Evolutionary conservation across 306 rosid species (phyloP).

Genomic region (Rubus idaeus): DNA sequence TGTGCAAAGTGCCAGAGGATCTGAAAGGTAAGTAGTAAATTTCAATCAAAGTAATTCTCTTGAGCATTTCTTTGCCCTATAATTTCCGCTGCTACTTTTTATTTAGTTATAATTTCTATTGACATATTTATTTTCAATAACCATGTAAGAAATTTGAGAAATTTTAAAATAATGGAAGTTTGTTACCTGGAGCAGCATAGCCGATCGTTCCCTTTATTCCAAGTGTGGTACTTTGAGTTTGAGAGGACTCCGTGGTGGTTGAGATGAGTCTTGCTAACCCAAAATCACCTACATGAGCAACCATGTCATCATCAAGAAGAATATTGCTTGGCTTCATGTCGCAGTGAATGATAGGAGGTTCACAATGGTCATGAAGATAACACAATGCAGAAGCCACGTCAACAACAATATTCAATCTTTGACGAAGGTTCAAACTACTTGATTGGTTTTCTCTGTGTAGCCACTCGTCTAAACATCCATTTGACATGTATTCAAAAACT

Average conservation of each 20-base stretch:
- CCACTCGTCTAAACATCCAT: slow-evolving; percentile 41
- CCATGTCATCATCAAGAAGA: slow-evolving; percentile 37
- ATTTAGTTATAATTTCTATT: too few species aligned
- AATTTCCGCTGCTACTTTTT: too few species aligned
- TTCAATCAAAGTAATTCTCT: too few species aligned
- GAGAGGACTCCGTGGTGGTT: neutral
- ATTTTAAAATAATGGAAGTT: too few species aligned
- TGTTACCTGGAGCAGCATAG: too few species aligned
- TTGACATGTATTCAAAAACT: slow-evolving; percentile 40
- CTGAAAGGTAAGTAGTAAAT: too few species aligned
- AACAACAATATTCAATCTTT: slow-evolving; percentile 29
- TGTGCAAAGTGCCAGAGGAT: too few species aligned
- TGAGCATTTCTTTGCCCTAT: too few species aligned
- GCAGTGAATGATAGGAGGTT: slow-evolving; percentile 39
- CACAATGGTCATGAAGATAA: slow-evolving; percentile 38
- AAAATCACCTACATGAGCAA: slow-evolving; percentile 39
- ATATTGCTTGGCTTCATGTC: slow-evolving; percentile 46
- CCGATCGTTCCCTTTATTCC: too few species aligned
- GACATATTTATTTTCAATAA: too few species aligned
- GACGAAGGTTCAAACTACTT: slow-evolving; percentile 27
- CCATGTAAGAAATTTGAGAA: too few species aligned
- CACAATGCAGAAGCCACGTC: slow-evolving; percentile 42
- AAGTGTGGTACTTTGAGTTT: slow-evolving; percentile 26
- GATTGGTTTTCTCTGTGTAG: slow-evolving; percentile 13
- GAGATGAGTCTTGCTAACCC: slow-evolving; percentile 40